Evolutionary conservation across 1,284 basidiomycete species (phyloP).

Genomic region (Lentinula novae-zelandiae): DNA sequence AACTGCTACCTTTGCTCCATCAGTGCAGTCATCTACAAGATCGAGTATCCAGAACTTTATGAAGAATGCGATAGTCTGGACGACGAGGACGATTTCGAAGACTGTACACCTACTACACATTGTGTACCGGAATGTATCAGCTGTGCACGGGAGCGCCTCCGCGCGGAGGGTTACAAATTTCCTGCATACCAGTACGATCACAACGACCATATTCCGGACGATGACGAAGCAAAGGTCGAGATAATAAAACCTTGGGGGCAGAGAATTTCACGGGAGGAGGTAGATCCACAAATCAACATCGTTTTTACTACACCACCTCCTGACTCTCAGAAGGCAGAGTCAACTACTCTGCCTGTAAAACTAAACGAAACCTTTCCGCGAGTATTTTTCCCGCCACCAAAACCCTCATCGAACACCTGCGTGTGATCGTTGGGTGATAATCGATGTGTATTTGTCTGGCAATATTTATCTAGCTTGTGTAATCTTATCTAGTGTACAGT

Average conservation of each 20-base stretch:
- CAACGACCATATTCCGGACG: not conserved
- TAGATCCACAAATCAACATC: not conserved
- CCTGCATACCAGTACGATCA: not conserved
- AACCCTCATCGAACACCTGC: not conserved
- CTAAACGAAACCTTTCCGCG: not conserved
- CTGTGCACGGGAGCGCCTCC: not conserved
- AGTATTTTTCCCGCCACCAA: conserved; percentile 1
- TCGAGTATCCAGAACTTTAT: not conserved
- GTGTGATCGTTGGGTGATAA: not conserved
- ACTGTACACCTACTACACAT: not conserved
- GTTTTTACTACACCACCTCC: not conserved
- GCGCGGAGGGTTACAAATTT: not conserved
- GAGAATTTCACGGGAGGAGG: not conserved
- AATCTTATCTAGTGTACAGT: not conserved
- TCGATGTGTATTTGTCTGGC: not conserved
- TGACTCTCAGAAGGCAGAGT: not conserved
- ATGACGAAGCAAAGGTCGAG: not conserved
- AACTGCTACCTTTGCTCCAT: not conserved
- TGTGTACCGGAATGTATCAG: not conserved
- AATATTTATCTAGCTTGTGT: not conserved
- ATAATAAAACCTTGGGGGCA: not conserved
- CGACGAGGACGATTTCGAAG: not conserved
- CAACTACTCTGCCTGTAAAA: no score
- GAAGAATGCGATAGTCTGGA: not conserved
- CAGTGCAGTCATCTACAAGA: not conserved